A percentile compares a stretch with the other conserved stretches of the same genome.
phyloP scores from a whole-genome alignment of 306 rosid species.

The Aeschynomene evenia region DNA sequence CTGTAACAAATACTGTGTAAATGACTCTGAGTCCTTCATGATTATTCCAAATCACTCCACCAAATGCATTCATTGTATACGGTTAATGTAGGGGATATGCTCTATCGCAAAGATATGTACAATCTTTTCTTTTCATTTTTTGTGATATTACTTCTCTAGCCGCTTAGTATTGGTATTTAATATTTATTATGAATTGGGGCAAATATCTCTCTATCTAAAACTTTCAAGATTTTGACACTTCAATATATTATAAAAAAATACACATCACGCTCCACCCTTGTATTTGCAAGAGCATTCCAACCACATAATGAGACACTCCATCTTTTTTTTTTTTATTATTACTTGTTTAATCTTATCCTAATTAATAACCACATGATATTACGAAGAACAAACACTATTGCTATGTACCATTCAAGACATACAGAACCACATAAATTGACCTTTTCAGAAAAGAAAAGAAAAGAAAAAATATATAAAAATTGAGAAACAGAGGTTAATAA shows the following conservation, averaged over 20 bases:
- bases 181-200: no score
- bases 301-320: constrained; percentile 24
- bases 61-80: no score
- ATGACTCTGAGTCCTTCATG: no score
- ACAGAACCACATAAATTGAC: not conserved
- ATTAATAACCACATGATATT: constrained; percentile 9
- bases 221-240: not conserved
- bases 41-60: no score
- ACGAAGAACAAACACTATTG: not conserved
- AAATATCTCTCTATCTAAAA: no score
- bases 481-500: not conserved
- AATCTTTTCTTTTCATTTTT: no score
- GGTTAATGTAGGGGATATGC: no score
- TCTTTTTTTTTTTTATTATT: not conserved
- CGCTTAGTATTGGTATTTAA: no score
- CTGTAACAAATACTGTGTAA: no score
- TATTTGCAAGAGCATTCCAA: not conserved
- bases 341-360: not conserved
- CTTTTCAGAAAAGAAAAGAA: not conserved
- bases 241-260: not conserved
- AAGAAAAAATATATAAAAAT: no score
- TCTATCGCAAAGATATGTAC: no score
- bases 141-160: no score
- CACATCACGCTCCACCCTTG: constrained; percentile 2
- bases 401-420: not conserved